A percentile compares a stretch with the other conserved stretches of the same genome.
These are phyloP conservation scores for Dovyalis caffra DNA, from an alignment of 345 rosid genomes.

Conservation along the genomic window DNA sequence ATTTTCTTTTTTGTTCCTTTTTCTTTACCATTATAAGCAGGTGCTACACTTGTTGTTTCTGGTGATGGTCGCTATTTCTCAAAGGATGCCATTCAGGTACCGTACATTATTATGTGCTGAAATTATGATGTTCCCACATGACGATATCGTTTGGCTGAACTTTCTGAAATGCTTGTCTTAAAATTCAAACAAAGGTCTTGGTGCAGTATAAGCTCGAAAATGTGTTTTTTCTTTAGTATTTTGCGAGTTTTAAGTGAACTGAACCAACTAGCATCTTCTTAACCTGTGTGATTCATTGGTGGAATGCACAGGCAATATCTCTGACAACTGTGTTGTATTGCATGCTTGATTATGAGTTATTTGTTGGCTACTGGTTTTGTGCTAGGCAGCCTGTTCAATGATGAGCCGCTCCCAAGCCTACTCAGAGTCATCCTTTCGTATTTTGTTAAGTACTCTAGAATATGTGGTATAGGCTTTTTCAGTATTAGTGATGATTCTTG, in stretches of 20 bases:
- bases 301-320: not conserved
- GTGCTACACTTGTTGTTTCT: conserved; percentile 96
- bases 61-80: conserved; percentile 99
- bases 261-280: not conserved
- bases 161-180: not conserved
- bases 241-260: not conserved
- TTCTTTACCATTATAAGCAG: conserved; percentile 33
- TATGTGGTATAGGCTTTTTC: too few species aligned
- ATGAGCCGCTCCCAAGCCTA: not conserved
- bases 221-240: not conserved
- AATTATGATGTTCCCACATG: not conserved
- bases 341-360: not conserved
- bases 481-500: too few species aligned
- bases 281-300: not conserved
- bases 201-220: not conserved
- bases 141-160: not conserved
- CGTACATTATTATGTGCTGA: not conserved
- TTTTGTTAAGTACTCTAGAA: too few species aligned
- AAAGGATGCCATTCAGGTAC: conserved; percentile 92
- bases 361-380: not conserved
- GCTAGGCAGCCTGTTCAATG: not conserved
- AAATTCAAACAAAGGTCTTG: not conserved
- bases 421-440: not conserved
- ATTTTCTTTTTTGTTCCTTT: not conserved
- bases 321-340: not conserved